Conservation (phyloP, 1,284 basidiomycete genomes). For the Melanopsichium pennsylvanicum region DNA sequence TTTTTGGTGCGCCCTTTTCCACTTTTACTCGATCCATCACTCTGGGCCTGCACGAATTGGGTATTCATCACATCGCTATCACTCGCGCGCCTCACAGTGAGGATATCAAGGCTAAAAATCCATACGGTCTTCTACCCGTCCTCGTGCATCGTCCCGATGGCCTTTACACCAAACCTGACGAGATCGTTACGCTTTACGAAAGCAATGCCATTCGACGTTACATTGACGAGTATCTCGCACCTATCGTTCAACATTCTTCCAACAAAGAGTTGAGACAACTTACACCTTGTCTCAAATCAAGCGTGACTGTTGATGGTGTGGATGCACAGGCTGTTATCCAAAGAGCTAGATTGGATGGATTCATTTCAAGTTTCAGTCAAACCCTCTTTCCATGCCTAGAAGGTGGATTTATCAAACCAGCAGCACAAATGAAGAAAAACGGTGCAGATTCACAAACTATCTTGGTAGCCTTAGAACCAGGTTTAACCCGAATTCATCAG, state of each 20-base stretch:
- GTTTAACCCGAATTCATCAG: conserved; percentile 3
- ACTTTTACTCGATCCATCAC: conserved; percentile 37
- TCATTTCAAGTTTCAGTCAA: conserved; percentile 20
- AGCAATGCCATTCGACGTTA: conserved; percentile 35
- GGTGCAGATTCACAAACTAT: conserved; percentile 30
- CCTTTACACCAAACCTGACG: conserved; percentile 19
- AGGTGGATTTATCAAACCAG: conserved; percentile 33
- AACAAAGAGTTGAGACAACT: neutral
- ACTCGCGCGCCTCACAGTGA: conserved; percentile 17
- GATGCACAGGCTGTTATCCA: conserved; percentile 2
- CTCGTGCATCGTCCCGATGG: conserved; percentile 38
- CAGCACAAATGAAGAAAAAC: conserved; percentile 23
- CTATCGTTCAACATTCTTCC: conserved; percentile 2
- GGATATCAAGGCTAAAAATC: conserved; percentile 25
- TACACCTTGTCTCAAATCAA: conserved; percentile 14
- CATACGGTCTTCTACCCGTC: conserved; percentile 33
- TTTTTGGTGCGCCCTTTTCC: conserved; percentile 19
- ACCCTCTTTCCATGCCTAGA: conserved; percentile 37
- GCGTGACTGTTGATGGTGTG: neutral
- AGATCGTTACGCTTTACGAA: conserved; percentile 31
- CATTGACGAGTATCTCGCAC: conserved; percentile 33
- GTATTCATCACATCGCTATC: conserved; percentile 28
- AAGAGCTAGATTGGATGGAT: conserved; percentile 14
- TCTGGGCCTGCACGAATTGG: conserved; percentile 29
- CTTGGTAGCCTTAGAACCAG: conserved; percentile 23